Evolutionary conservation across 192 early-diverging fungal species (phyloP), one percentile per base, ranked within the genome.

Genomic region (Geosiphon pyriformis): DNA sequence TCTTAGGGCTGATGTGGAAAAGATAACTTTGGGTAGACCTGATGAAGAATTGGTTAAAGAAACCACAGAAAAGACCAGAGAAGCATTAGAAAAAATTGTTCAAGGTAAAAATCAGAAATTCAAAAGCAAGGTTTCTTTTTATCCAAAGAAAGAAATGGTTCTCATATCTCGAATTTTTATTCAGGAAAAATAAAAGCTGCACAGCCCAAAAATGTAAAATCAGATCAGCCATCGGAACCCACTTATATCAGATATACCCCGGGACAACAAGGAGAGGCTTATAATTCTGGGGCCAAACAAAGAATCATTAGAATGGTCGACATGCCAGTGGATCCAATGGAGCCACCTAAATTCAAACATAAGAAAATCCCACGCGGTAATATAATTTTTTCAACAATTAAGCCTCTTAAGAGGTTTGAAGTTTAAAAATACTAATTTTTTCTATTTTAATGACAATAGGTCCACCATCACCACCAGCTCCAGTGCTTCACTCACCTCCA

Each of bases 401-500:
- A 53, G 27, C 27, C 46, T 64, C 30, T 23, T 62, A 32, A 23
- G 15, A 20, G 4, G n/a, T 54, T 27, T 61, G 22, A 22, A 15
- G 11, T 22, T 2, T 51, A 27, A 12, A 17, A n/a, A 17, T 7
- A 55, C 11, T 18, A 70, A 46, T 17, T 3, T 60, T 56, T 33
- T 70, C 25, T 65, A 23, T 20, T 23, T 53, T 17, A 50, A n/a
- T n/a, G n/a, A 18, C 12, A 63, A 34, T 33, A 65, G 65, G 80
- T 8, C 89, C 95, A 18, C 89, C 89, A 10, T 94, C 92, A 2
- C 95, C 95, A 12, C 97, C 95, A 1, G 88, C 94, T n/a, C 95
- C 97, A 11, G 95, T 99, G 22, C 82, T 99, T 80, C 95, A 96
- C 70, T 98, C 95, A 27, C 97, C 97, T 46, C 95, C 97, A 12